Base-by-base conservation (phyloP, 202 grass and related monocot genomes). In the Setaria italica region DNA sequence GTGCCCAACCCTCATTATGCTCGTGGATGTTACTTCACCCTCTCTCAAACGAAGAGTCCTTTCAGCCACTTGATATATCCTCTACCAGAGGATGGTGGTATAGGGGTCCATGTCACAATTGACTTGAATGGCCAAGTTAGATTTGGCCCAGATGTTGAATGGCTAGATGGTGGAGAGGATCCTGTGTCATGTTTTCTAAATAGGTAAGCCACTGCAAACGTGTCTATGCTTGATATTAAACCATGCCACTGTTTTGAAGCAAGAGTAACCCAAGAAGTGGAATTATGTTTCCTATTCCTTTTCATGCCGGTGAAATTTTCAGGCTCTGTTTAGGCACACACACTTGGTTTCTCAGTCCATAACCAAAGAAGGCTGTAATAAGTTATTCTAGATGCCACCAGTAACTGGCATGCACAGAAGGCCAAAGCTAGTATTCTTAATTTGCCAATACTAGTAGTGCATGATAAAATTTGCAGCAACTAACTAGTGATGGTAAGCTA, bases 71-170 rank as follows among this genome's bases (percentile, higher is more conserved):
- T 99, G 56, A 99, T 99, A 84, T 95, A 99, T 90, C 96, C 96
- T 82, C 88, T 99, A 82, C 93, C 96, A 71, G 91, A 99, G 86
- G 93, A 95, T 94, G 96, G 96, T 77, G 96, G 96, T 48, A 87
- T 95, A 69, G 96, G 96, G 51, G 90, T 99, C 67, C 96, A 99
- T 92, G 91, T 94, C 54, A 99, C 96, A 15, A 53, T 94, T 39
- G 91, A 95, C 86, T 78, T 99, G 88, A 92, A 94, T 90, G 88
- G 86, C 59, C 64, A 80, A 64, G 82, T 94, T 25, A 95, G 90
- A 90, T 99, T 99, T 92, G 96, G 96, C 49, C 96, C 93, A 80
- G 96, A 99, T 89, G 93, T 99, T 91, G 93, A 95, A 87, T 95
- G 93, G 96, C 85, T 99, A 86, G 80, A 90, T 80, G 79, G 82